Base-by-base conservation (phyloP, 495 filamentous ascomycete genomes). In the Penicillium mononematosum region DNA sequence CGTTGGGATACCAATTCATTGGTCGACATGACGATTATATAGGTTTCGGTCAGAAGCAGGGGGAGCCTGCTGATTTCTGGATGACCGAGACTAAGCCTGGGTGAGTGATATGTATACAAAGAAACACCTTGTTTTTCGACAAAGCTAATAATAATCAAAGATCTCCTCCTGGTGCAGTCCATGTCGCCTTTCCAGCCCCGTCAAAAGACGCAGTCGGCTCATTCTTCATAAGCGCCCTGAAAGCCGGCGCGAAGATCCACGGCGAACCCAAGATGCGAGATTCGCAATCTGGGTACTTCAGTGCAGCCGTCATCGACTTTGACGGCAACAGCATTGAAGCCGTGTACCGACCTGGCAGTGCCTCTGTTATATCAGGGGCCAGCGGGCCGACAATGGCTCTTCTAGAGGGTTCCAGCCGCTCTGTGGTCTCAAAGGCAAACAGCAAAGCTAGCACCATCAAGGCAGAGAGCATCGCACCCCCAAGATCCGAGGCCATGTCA, bases 1-100 rank as follows among this genome's bases (percentile, higher is more conserved):
- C 90, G 0, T 76, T 95, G 19, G 88, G 88, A 20, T 85, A 94
- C 54, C 80, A 80, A 48, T 95, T 83, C 68, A 79, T 92, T 55
- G 76, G 74, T 50, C 71, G 76, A 41, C 72, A 78, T 68, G 74
- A 76, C 44, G 74, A 75, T 11, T 75, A 78, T 52, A 81, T 85
- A 63, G 83, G 81, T 17, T 81, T 87, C 61, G 84, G 84, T 17
- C 75, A 78, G 55, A 73, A 74, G 55, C 68, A 70, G 50, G 77
- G 76, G 20, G 71, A 79, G 29, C 78, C 78, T 22, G 78, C 81
- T 20, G 82, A 84, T 58, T 84, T 85, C 61, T 85, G 81, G 74
- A 72, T 85, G 50, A 79, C 75, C 12, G 82, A 84, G 59, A 74
- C 81, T 58, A 79, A 78, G 47, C 75, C 76, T 58, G 75, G 79